Conservation (phyloP, 2,329 filamentous ascomycete genomes). For the Sclerotinia minor region DNA sequence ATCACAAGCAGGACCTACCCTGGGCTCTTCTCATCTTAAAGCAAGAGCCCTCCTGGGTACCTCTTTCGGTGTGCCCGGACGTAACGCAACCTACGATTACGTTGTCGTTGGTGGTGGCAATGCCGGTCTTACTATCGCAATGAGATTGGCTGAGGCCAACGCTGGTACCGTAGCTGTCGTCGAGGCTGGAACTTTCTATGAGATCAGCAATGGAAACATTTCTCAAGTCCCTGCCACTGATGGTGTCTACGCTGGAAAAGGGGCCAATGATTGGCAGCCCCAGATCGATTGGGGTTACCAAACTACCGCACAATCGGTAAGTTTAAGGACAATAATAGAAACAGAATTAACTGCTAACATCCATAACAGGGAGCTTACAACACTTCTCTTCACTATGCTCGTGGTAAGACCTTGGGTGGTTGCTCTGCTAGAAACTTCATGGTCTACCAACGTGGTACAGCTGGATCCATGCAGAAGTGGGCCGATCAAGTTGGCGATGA, state of each 20-base stretch:
- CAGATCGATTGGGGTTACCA: slow-evolving; percentile 39
- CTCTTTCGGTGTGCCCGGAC: slow-evolving; percentile 25
- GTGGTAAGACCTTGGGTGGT: slow-evolving; percentile 41
- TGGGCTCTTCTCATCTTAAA: slow-evolving; percentile 10
- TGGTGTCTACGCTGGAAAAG: slow-evolving; percentile 15
- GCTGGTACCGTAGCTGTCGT: slow-evolving; percentile 25
- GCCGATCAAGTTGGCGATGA: slow-evolving; percentile 45
- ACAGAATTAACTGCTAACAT: background rate
- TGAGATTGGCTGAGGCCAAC: slow-evolving; percentile 9
- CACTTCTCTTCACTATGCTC: slow-evolving; percentile 34
- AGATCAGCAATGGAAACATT: slow-evolving; percentile 26
- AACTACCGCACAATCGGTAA: slow-evolving; percentile 38
- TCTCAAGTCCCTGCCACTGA: slow-evolving; percentile 19
- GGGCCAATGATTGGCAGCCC: slow-evolving; percentile 26
- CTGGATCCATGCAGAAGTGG: slow-evolving; percentile 46
- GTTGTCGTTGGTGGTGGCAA: slow-evolving; percentile 27
- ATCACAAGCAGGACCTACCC: slow-evolving; percentile 10
- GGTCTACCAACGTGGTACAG: slow-evolving; percentile 39
- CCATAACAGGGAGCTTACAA: slow-evolving; percentile 16
- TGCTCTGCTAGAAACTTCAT: slow-evolving; percentile 41
- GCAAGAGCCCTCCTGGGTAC: slow-evolving; percentile 20
- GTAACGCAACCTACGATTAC: slow-evolving; percentile 26
- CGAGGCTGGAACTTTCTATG: slow-evolving; percentile 26
- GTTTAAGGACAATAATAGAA: background rate
- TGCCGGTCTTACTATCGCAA: slow-evolving; percentile 25